Evolutionary conservation across 768 basidiomycete genomes (phyloP).

Genomic region (Dacryopinax spathularia): DNA sequence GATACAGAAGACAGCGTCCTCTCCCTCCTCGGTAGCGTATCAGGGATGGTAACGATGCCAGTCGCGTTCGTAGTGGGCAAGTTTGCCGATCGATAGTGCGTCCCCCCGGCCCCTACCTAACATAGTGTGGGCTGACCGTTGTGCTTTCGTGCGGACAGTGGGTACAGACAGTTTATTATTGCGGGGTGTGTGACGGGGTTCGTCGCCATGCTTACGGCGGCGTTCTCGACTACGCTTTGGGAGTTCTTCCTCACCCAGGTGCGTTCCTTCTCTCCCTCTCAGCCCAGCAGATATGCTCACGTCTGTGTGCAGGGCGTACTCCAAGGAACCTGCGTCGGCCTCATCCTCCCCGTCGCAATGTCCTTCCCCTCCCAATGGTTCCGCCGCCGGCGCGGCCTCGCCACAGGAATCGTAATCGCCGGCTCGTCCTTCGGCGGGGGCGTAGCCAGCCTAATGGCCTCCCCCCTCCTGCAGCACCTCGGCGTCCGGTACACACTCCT

Average conservation of each 20-base stretch:
- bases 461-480: slow-evolving; percentile 21
- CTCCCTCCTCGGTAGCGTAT: slow-evolving; percentile 1
- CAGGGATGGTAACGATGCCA: slow-evolving; percentile 5
- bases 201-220: background rate
- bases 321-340: slow-evolving; percentile 1
- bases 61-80: background rate
- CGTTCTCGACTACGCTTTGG: slow-evolving; percentile 1
- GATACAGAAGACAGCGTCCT: background rate
- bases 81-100: slow-evolving; percentile 5
- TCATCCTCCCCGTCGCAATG: slow-evolving; percentile 2
- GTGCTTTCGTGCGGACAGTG: background rate
- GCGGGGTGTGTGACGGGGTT: slow-evolving; percentile 1
- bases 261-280: background rate
- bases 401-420: slow-evolving; percentile 4
- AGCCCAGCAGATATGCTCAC: background rate
- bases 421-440: slow-evolving; percentile 8
- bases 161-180: slow-evolving; percentile 3
- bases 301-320: background rate
- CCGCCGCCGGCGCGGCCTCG: background rate
- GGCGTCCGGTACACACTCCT: slow-evolving; percentile 25
- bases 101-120: background rate
- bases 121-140: background rate
- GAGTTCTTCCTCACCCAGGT: slow-evolving; percentile 7
- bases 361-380: slow-evolving; percentile 6
- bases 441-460: slow-evolving; percentile 14